Evolutionary conservation across 805 yeast genomes (phyloP), one percentile per base, ranked within the genome.

Genomic region (Yarrowia sp.): DNA sequence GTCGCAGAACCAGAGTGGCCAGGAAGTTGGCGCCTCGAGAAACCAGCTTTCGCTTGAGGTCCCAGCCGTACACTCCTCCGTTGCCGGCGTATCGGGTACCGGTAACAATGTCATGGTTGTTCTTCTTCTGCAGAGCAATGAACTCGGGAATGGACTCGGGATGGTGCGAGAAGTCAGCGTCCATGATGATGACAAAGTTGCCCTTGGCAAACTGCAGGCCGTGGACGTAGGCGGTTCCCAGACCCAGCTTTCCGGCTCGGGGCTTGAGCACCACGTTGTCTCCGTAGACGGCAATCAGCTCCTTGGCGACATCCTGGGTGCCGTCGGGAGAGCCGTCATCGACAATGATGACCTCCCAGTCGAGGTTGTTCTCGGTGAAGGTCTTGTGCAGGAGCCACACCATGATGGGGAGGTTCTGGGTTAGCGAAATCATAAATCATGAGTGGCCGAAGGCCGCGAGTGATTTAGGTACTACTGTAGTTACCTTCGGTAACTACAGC

Each of bases 21-120:
- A 88, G 78, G 76, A 88, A 87, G 76, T 88, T 88, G 71, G 93
- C 93, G 44, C 92, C 92, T 73, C 92, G 81, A 16, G 90, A 85
- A 56, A 87, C 89, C 72, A 88, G 79, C 73, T 88, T 88, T 72
- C 93, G 80, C 80, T 88, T 87, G 74, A 88, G 81, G 72, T 88
- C 92, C 93, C 93, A 88, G 58, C 93, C 93, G 71, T 82, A 88
- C 32, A 88, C 93, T 56, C 93, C 93, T 33, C 93, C 93, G 70
- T 88, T 80, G 16, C 92, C 92, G 11, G 89, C 88, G 70, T 88
- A 88, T 71, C 93, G 82, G 9, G 93, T 88, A 8, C 81, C 81
- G 24, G 80, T 77, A 26, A 78, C 81, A 59, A 78, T 77, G 64
- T 78, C 81, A 64, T 71, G 76, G 71, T 77, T 70, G 33, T 71